Base-by-base conservation (phyloP, 352 stramenopile species). In the Globisporangium heterothallicum region DNA sequence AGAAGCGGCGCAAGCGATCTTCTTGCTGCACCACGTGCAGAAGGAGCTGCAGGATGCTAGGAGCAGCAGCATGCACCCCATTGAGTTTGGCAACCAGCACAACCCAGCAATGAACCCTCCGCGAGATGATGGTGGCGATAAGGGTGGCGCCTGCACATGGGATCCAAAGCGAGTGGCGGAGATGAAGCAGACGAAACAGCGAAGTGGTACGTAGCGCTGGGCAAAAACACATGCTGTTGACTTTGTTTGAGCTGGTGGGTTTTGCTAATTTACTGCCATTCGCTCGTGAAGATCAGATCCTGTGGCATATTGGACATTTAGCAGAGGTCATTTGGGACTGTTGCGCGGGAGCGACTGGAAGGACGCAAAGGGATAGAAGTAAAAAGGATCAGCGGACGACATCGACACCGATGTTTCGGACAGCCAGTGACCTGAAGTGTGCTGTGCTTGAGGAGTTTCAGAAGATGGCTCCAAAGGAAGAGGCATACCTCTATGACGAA, bases 401-500 rank as follows among this genome's bases (percentile, higher is more conserved):
- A 10, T 18, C 19, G 19, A 38, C 5, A 22, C 16, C 3, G 16
- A 2, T 1, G 7, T 18, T 19, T 3, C 6, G n/a, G 24, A 57
- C 49, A 2, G 43, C 61, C 8, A 50, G 51, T 10, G 21, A 60
- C 8, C 46, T 63, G 14, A 54, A 56, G 16, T 18, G 60, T 0
- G 61, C 50, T 1, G 61, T 55, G 0, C 51, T 73, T 4, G 54
- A 69, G 22, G 36, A 49, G 16, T 47, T 68, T 22, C 49, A 58
- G 30, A 24, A 47, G 18, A n/a, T 67, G 29, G 35, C 55, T 3
- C 27, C 49, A 24, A 59, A 52, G 46, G 19, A 35, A 38, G 61
- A 70, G 18, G 26, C 16, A 34, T 38, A 61, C 16, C 19, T 65
- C 43, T 68, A 68, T 43, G 58, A 68, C 40, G 61, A 73, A 34